These are phyloP conservation scores for Delonix regia DNA, from an alignment of 306 rosid species.

Conservation along the genomic window DNA sequence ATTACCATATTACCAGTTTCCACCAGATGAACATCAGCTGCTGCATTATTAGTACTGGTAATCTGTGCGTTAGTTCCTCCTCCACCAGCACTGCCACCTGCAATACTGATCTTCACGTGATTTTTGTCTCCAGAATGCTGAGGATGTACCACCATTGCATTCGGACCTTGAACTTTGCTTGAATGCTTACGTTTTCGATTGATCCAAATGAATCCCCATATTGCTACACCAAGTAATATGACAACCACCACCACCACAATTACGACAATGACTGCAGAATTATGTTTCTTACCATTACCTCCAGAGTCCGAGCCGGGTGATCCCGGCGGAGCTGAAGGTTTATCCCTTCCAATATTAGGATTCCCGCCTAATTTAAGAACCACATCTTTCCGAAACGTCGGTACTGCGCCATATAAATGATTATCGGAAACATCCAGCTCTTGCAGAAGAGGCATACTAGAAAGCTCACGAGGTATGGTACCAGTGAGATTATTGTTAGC, in stretches of 20 bases:
- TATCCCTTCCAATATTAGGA: constrained; percentile 65
- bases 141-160: constrained; percentile 45
- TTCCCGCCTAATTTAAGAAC: constrained; percentile 52
- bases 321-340: constrained; percentile 19
- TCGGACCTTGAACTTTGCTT: constrained; percentile 39
- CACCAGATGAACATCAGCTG: constrained; percentile 49
- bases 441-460: constrained; percentile 44
- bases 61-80: constrained; percentile 38
- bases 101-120: constrained; percentile 47
- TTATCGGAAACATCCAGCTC: constrained; percentile 69
- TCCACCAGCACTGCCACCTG: constrained; percentile 13
- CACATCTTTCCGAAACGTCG: constrained; percentile 49
- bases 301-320: background rate
- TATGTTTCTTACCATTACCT: constrained; percentile 25
- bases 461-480: constrained; percentile 66
- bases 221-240: constrained; percentile 35
- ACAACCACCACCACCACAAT: constrained; percentile 39
- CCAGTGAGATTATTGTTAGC: constrained; percentile 55
- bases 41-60: constrained; percentile 34
- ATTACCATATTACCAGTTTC: constrained; percentile 72
- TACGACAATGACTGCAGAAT: constrained; percentile 35
- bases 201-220: constrained; percentile 28
- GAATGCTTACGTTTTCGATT: constrained; percentile 28
- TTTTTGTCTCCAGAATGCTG: constrained; percentile 47
- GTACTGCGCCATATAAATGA: constrained; percentile 57